These are phyloP conservation scores for Panicum hallii DNA, from an alignment of 202 grass and related monocot species.

Conservation along the genomic window DNA sequence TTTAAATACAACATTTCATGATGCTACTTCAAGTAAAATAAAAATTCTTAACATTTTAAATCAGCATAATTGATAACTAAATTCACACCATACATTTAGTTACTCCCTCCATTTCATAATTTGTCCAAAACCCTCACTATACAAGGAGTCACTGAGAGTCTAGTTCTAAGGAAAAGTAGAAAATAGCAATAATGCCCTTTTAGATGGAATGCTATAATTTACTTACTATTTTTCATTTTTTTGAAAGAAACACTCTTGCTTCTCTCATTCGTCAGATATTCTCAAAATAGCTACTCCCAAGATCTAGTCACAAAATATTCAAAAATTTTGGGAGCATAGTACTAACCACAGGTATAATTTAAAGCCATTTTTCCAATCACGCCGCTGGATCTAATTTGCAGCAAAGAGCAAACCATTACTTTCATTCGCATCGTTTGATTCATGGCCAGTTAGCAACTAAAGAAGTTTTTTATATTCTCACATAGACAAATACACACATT, in stretches of 20 bases:
- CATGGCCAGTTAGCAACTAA: not conserved
- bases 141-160: no score
- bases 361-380: not conserved
- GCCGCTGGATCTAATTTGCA: not conserved
- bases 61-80: not conserved
- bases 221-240: not conserved
- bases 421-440: not conserved
- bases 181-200: not conserved
- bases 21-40: not conserved
- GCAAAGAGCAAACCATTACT: not conserved
- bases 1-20: not conserved
- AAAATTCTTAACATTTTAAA: not conserved
- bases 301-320: not conserved
- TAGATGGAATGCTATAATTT: not conserved
- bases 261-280: not conserved
- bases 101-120: not conserved
- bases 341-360: not conserved
- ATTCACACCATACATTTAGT: not conserved
- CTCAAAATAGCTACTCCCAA: not conserved
- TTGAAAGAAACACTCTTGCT: not conserved
- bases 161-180: not conserved
- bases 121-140: not conserved
- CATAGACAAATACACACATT: constrained; percentile 27
- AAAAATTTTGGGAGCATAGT: not conserved
- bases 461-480: not conserved